Evolutionary conservation across 129 eudicot species (phyloP), one percentile per base, ranked within the genome.

Genomic region (Lactuca sativa): DNA sequence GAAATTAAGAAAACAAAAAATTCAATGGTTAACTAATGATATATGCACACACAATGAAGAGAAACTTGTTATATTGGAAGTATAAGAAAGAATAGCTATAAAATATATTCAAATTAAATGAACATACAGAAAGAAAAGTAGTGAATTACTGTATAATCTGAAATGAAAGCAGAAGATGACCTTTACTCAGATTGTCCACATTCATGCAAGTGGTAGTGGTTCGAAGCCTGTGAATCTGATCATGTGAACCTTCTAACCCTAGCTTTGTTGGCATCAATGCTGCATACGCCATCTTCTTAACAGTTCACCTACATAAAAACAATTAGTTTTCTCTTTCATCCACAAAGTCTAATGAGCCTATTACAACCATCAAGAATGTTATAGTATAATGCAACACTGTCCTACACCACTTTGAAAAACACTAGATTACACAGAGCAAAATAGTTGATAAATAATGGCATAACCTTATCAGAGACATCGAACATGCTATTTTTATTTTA

Each of bases 261-360:
- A 77, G 12, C 21, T 77, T 70, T 55, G 81, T 43, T 69, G 76
- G 81, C 81, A 77, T 69, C 66, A 77, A 62, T 43, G 76, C 60
- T 69, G 81, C 71, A 13, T 61, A 77, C 53, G 81, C 76, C 81
- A 77, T 77, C 48, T 49, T 62, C 41, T 56, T 40, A 70, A 41
- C 6, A 2, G 58, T 8, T 6, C 5, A 4, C 71, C 77, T 72
- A 40, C 61, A 68, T 31, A 40, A 38, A 34, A 43, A 2, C 13
- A 43, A 43, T 43, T 43, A 40, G 44, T 40, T 40, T 5, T 5
- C 4, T 0, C 44, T 40, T 40, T 25, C 30, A 25, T 25, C 30
- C 30, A 25, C 30, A 25, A 25, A 25, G 30, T 25, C 30, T 25
- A 25, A 25, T 25, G 1, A 25, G 30, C 1, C 30, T 25, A 25